Evolutionary conservation across 306 rosid genomes (phyloP).

Genomic region (Citrullus colocynthis): DNA sequence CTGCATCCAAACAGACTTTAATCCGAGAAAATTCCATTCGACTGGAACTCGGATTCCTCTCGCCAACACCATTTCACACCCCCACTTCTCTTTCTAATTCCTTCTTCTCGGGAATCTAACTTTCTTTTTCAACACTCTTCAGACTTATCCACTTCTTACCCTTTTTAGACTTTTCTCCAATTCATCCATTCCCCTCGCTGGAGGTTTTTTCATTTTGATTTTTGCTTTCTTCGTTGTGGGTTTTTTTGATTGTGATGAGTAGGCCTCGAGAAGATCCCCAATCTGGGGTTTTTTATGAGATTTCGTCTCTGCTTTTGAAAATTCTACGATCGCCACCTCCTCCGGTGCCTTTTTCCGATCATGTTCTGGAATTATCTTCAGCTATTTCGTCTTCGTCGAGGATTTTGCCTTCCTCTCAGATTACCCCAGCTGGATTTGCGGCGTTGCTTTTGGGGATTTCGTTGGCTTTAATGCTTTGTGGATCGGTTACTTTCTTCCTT

Average conservation of each 20-base stretch:
- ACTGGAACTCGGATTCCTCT: neutral
- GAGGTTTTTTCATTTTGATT: neutral
- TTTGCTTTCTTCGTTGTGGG: neutral
- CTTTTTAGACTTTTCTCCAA: slow-evolving; percentile 1
- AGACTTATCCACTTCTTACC: neutral
- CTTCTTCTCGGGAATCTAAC: neutral
- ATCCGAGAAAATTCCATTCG: neutral
- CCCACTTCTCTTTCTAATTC: neutral
- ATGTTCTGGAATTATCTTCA: neutral
- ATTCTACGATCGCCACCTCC: slow-evolving; percentile 57
- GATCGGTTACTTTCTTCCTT: slow-evolving; percentile 79
- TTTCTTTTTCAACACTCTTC: neutral
- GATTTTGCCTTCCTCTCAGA: neutral
- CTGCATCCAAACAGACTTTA: neutral
- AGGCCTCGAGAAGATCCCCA: slow-evolving; percentile 34
- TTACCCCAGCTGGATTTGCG: slow-evolving; percentile 44
- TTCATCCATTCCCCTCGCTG: slow-evolving; percentile 23
- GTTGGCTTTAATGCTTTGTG: slow-evolving; percentile 78
- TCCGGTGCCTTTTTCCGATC: slow-evolving; percentile 19
- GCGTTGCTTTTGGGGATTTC: slow-evolving; percentile 71
- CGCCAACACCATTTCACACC: neutral
- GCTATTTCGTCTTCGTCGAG: neutral
- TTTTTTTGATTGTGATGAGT: slow-evolving; percentile 22
- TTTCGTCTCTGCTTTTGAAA: slow-evolving; percentile 52
- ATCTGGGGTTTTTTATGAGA: slow-evolving; percentile 51